Percentiles rank a stretch among this genome's conserved stretches.
Evolutionary conservation across 1,139 yeast genomes (phyloP).

Genomic region (Spathaspora sp.): DNA sequence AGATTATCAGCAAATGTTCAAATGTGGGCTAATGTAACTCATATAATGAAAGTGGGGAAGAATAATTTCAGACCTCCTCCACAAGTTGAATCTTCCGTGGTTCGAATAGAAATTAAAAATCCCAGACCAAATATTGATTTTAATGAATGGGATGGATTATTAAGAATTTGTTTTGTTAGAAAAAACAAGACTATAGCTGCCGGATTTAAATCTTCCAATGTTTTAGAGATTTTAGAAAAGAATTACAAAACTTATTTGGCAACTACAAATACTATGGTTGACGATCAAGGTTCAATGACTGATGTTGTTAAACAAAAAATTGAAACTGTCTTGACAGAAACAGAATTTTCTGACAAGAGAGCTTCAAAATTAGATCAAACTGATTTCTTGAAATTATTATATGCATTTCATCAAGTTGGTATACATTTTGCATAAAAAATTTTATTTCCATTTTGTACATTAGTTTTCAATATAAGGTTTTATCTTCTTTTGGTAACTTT

Average conservation of each 20-base stretch:
- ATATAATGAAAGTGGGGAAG: slow-evolving; percentile 96
- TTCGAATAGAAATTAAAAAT: slow-evolving; percentile 82
- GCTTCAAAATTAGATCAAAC: slow-evolving; percentile 94
- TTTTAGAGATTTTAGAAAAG: slow-evolving; percentile 81
- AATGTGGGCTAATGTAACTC: slow-evolving; percentile 99
- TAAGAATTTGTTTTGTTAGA: slow-evolving; percentile 87
- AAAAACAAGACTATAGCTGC: slow-evolving; percentile 93
- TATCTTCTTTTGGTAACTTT: slow-evolving; percentile 46
- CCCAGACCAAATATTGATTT: slow-evolving; percentile 93
- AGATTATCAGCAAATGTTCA: slow-evolving; percentile 94
- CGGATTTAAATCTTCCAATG: slow-evolving; percentile 82
- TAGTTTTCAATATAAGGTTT: slow-evolving; percentile 6
- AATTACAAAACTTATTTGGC: slow-evolving; percentile 84
- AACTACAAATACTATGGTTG: slow-evolving; percentile 49
- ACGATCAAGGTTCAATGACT: slow-evolving; percentile 42
- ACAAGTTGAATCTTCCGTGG: slow-evolving; percentile 95
- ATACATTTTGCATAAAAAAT: slow-evolving; percentile 78
- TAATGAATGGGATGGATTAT: slow-evolving; percentile 95
- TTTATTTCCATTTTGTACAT: slow-evolving; percentile 7
- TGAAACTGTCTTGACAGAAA: slow-evolving; percentile 66
- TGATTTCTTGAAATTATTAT: slow-evolving; percentile 81
- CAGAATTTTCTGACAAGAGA: slow-evolving; percentile 82
- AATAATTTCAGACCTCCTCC: slow-evolving; percentile 99
- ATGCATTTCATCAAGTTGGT: slow-evolving; percentile 96
- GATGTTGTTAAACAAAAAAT: slow-evolving; percentile 58